Evolutionary conservation across 2,329 filamentous ascomycete species (phyloP), one percentile per base, ranked within the genome.

Genomic region (Penicillium janthinellum): DNA sequence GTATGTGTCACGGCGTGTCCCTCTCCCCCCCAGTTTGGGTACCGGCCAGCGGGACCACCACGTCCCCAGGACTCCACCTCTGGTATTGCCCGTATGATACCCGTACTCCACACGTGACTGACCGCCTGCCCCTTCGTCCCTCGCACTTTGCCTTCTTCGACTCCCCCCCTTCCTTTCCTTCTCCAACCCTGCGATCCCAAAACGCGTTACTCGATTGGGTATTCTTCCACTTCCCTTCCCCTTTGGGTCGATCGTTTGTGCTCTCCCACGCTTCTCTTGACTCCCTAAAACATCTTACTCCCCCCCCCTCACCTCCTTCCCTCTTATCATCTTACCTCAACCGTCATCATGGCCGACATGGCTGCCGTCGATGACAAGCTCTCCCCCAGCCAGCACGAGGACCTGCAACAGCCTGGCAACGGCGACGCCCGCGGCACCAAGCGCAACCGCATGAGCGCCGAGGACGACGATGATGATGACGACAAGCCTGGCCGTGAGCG

Each of bases 401-500:
- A 85, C 69, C 87, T 91, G 73, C 81, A 85, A 68, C 83, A 76
- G 65, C 64, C 73, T 70, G 66, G 71, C 68, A 68, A 70, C 70
- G 90, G 89, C 69, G 90, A 93, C 74, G 86, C 81, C 78, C 91
- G 93, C 76, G 92, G 92, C 77, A 86, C 92, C 80, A 98, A 98
- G 86, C 92, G 94, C 71, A 86, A 86, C 78, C 91, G 95, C 75
- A 88, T 90, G 65, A 89, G 81, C 72, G 81, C 90, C 70, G 94
- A 98, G 76, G 95, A 98, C 75, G 95, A 98, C 68, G 94, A 98
- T 67, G 95, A 98, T 67, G 93, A 98, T 70, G 93, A 96, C 71
- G 94, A 97, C 79, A 98, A 98, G 87, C 92, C 92, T 65, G 92
- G 92, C 75, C 93, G 95, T 79, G 95, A 98, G 86, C 90, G 95